A percentile compares a stretch with the other conserved stretches of the same genome.
These are phyloP conservation scores for Raddia distichophylla DNA, from an alignment of 176 grass and related monocot species.

Conservation along the genomic window DNA sequence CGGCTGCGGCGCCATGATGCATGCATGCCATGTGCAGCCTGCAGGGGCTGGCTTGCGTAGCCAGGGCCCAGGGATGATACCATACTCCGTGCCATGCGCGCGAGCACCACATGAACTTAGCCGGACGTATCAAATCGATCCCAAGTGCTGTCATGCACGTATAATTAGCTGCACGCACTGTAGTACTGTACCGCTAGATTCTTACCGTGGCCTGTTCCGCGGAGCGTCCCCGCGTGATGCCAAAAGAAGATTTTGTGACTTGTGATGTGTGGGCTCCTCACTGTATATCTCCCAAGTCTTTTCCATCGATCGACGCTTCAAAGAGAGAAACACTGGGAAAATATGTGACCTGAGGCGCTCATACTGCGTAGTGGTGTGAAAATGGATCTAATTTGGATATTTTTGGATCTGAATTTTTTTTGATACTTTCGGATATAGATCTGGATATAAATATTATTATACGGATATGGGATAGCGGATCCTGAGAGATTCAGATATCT, in stretches of 20 bases:
- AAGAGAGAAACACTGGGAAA: too few relatives aligned
- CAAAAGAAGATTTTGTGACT: constrained; percentile 19
- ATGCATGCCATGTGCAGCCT: background rate
- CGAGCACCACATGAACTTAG: background rate
- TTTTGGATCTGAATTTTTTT: too few relatives aligned
- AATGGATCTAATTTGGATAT: too few relatives aligned
- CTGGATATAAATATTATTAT: too few relatives aligned
- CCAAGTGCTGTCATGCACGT: background rate
- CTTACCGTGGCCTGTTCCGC: constrained; percentile 24
- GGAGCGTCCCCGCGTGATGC: background rate
- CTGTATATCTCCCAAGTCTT: background rate
- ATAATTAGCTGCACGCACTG: too few relatives aligned
- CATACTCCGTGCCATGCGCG: background rate
- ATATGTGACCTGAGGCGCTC: too few relatives aligned
- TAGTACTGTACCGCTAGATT: background rate
- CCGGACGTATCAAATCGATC: constrained; percentile 37
- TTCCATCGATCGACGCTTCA: background rate
- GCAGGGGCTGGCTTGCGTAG: background rate
- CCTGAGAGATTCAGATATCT: too few relatives aligned
- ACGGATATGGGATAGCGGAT: too few relatives aligned
- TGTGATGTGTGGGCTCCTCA: background rate
- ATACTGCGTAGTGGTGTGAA: too few relatives aligned
- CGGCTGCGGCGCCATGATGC: too few relatives aligned
- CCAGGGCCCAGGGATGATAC: too few relatives aligned
- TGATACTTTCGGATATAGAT: too few relatives aligned